Evolutionary conservation across 441 rosid genomes (phyloP).

Genomic region (Raphanus hybrid): DNA sequence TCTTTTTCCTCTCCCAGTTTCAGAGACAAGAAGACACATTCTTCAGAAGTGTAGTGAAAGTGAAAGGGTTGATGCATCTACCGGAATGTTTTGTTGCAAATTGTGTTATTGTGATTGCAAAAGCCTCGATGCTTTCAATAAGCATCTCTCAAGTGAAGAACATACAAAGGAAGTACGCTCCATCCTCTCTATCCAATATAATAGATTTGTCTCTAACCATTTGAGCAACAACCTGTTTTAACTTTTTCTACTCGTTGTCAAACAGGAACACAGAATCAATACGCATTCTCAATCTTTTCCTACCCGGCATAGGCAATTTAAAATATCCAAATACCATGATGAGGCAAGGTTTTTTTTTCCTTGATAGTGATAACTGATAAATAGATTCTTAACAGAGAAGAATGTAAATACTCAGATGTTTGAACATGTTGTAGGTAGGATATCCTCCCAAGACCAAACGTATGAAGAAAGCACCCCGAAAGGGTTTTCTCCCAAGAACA

Average conservation of each 20-base stretch:
- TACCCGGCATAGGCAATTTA: neutral
- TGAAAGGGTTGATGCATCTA: constrained; percentile 4
- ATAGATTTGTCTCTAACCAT: neutral
- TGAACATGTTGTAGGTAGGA: neutral
- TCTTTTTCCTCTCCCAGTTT: neutral
- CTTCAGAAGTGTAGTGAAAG: constrained; percentile 21
- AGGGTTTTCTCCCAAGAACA: too few relatives aligned
- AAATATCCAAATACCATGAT: neutral
- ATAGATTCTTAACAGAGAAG: neutral
- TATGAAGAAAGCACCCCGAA: neutral
- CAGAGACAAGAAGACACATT: constrained; percentile 2
- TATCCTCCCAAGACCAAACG: neutral
- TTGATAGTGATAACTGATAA: neutral
- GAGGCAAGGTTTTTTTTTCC: neutral
- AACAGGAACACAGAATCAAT: neutral
- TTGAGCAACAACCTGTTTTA: neutral
- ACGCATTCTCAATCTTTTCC: neutral
- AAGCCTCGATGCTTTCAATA: constrained; percentile 3
- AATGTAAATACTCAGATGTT: neutral
- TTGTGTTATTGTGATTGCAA: neutral
- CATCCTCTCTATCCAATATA: neutral
- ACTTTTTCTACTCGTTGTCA: neutral
- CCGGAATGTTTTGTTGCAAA: constrained; percentile 6
- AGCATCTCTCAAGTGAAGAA: constrained; percentile 7
- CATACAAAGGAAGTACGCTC: neutral